Percentiles rank a stretch among this genome's conserved stretches.
phyloP scores from a whole-genome alignment of 2,329 filamentous ascomycete species.

The Cladosporium colombiae region DNA sequence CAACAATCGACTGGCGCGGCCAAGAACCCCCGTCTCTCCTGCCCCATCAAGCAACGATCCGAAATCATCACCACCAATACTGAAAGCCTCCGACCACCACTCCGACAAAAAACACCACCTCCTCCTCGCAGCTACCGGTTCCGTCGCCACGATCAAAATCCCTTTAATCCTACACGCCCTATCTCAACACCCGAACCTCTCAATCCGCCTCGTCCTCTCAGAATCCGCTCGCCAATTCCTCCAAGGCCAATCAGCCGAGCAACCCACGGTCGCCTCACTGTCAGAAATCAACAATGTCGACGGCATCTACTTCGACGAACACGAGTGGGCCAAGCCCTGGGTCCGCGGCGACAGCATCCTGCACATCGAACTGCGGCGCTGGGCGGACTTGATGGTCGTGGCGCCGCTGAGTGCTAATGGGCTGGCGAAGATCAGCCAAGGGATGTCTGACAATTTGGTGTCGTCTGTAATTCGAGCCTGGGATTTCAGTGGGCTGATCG shows the following conservation, averaged over 20 bases:
- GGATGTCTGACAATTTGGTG: slow-evolving; percentile 76
- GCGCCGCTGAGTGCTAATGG: slow-evolving; percentile 82
- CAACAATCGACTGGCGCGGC: background rate
- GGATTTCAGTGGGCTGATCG: slow-evolving; percentile 71
- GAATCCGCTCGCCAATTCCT: slow-evolving; percentile 74
- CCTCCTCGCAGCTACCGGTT: slow-evolving; percentile 67
- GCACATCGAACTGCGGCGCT: slow-evolving; percentile 83
- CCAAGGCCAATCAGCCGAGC: slow-evolving; percentile 71
- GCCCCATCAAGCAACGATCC: background rate
- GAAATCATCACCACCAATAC: slow-evolving; percentile 15
- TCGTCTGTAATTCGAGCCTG: slow-evolving; percentile 77
- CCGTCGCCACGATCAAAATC: slow-evolving; percentile 85
- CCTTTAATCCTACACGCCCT: slow-evolving; percentile 56
- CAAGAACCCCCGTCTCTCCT: background rate
- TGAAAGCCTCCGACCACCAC: slow-evolving; percentile 40
- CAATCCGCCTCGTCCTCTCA: slow-evolving; percentile 84
- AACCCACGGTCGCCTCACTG: slow-evolving; percentile 59
- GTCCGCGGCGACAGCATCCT: slow-evolving; percentile 74
- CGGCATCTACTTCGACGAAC: slow-evolving; percentile 76
- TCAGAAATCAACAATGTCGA: slow-evolving; percentile 70
- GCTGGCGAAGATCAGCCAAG: slow-evolving; percentile 78
- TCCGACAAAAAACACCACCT: slow-evolving; percentile 60
- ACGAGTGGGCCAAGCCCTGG: slow-evolving; percentile 84
- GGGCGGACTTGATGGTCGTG: slow-evolving; percentile 79
- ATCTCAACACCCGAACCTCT: slow-evolving; percentile 56